These are phyloP conservation scores for Pythium utonaiense DNA, from an alignment of 352 stramenopile species.

Conservation along the genomic window DNA sequence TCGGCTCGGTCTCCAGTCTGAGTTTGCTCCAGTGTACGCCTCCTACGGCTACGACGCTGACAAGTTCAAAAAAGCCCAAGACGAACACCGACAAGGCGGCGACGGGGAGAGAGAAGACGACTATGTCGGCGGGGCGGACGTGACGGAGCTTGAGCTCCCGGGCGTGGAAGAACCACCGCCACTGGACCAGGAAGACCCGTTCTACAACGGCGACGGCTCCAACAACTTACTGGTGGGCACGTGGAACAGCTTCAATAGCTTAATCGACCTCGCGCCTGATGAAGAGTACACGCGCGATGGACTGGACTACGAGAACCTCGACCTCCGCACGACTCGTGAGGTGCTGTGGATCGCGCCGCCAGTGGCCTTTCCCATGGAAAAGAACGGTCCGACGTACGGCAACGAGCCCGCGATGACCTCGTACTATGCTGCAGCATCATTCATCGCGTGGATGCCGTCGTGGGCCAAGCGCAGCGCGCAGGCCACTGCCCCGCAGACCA, in stretches of 20 bases:
- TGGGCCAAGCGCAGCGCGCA: neutral
- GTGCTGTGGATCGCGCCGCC: constrained; percentile 17
- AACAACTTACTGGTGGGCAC: neutral
- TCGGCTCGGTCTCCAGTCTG: constrained; percentile 10
- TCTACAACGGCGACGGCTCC: neutral
- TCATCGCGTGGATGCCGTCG: constrained; percentile 15
- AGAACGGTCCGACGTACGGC: constrained; percentile 8
- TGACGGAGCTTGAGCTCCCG: neutral
- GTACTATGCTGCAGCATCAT: constrained; percentile 14
- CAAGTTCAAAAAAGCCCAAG: neutral
- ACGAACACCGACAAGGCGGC: neutral
- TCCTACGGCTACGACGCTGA: neutral
- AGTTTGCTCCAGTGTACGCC: constrained; percentile 16
- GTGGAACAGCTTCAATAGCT: neutral
- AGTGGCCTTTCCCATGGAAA: constrained; percentile 5
- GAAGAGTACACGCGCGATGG: neutral
- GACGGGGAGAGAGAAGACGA: neutral
- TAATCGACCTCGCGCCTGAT: neutral
- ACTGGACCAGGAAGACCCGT: neutral
- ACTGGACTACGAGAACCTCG: constrained; percentile 5
- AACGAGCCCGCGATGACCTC: constrained; percentile 8
- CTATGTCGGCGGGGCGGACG: neutral
- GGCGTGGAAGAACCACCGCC: neutral
- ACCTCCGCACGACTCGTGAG: neutral
- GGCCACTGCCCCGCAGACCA: too few species aligned